These are phyloP conservation scores for Irpex lacteus DNA, from an alignment of 1,284 basidiomycete genomes.

Conservation along the genomic window DNA sequence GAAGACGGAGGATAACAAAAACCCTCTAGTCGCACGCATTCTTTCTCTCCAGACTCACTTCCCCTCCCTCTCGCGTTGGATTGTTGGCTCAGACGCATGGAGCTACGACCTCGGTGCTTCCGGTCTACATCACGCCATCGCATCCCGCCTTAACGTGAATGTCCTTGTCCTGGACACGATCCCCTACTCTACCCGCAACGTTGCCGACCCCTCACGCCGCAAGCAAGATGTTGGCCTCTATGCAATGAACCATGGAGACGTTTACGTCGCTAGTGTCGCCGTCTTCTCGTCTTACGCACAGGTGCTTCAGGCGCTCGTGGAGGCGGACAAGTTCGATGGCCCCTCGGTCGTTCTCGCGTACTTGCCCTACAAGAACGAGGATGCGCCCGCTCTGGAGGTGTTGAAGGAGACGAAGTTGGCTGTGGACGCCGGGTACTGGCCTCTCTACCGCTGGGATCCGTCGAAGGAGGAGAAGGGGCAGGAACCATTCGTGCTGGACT, in stretches of 20 bases:
- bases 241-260: constrained; percentile 98
- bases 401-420: constrained; percentile 97
- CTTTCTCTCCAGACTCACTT: constrained; percentile 64
- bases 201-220: constrained; percentile 67
- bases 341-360: constrained; percentile 95
- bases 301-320: constrained; percentile 88
- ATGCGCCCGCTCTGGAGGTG: constrained; percentile 80
- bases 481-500: constrained; percentile 92
- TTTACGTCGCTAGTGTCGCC: constrained; percentile 94
- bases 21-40: constrained; percentile 51
- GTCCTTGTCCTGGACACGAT: constrained; percentile 94
- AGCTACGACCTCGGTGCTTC: constrained; percentile 96
- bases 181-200: constrained; percentile 79
- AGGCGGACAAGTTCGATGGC: constrained; percentile 89
- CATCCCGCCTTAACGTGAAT: constrained; percentile 91
- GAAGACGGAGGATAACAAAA: constrained; percentile 40
- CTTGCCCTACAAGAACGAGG: constrained; percentile 83
- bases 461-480: constrained; percentile 70
- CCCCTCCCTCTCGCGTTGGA: constrained; percentile 80
- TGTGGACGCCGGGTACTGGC: constrained; percentile 97
- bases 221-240: constrained; percentile 96
- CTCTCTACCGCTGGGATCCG: constrained; percentile 97
- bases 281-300: constrained; percentile 96
- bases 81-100: constrained; percentile 97
- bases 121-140: constrained; percentile 91